phyloP scores from a whole-genome alignment of 352 stramenopile species.

The Phytophthora ramorum region DNA sequence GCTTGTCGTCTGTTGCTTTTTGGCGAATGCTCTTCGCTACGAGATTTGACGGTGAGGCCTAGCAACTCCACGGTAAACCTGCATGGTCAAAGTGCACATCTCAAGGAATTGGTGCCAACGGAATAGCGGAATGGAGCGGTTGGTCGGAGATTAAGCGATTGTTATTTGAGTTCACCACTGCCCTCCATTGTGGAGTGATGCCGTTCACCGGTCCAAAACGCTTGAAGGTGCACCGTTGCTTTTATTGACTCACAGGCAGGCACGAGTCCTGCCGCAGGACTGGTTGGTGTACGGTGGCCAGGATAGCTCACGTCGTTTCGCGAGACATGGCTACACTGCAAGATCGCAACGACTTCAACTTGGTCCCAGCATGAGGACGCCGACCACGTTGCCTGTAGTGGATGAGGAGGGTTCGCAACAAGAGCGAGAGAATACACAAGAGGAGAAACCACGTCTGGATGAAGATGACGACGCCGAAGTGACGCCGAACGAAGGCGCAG shows the following conservation, averaged over 20 bases:
- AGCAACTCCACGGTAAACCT: no score
- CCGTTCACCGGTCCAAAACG: no score
- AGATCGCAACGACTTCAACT: neutral
- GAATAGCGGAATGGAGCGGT: neutral
- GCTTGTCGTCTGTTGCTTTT: neutral
- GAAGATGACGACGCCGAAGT: slow-evolving; percentile 14
- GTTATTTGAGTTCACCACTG: no score
- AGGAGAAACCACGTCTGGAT: slow-evolving; percentile 8
- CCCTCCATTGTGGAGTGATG: no score
- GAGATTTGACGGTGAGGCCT: neutral
- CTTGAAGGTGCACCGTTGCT: no score
- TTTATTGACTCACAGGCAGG: no score
- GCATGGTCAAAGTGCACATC: neutral
- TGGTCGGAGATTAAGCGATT: neutral
- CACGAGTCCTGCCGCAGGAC: no score
- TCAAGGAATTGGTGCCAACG: slow-evolving; percentile 1
- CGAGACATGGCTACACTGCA: slow-evolving; percentile 35
- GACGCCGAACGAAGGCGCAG: slow-evolving; percentile 53
- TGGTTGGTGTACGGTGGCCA: no score
- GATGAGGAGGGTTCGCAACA: slow-evolving; percentile 6
- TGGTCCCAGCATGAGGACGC: neutral
- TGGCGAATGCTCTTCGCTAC: neutral
- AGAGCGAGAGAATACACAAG: neutral
- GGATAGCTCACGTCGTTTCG: no score
- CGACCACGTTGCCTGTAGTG: slow-evolving; percentile 6